Evolutionary conservation across 2,329 filamentous ascomycete species (phyloP), one percentile per base, ranked within the genome.

Genomic region (Penicillium aurantiogriseum): DNA sequence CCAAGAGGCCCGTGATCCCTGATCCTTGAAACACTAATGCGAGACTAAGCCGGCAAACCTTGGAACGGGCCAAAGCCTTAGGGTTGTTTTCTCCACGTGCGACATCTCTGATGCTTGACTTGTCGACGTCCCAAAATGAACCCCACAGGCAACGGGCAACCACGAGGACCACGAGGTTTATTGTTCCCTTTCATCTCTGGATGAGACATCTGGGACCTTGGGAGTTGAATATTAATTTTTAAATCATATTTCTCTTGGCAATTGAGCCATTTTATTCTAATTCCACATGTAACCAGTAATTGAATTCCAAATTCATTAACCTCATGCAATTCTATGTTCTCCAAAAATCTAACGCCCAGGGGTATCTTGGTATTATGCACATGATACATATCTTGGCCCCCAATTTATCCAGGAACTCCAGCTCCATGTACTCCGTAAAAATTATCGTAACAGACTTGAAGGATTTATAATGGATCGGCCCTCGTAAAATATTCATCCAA

Each of bases 41-140:
- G 36, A 10, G 29, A 9, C 44, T 13, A 39, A 23, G 21, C 36
- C 36, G 27, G 48, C 8, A 35, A 48, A 23, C 39, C 3, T 23
- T 23, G 39, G 39, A 15, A 27, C 23, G 42, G 57, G 54, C 54
- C 62, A 62, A 58, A 59, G 46, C 50, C 35, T 38, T 50, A 5
- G 31, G 47, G 38, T 45, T 29, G 4, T 25, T 54, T 15, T 5
- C 60, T 57, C 51, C 63, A 67, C 64, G 64, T 67, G 64, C 62
- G 51, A 52, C 45, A 25, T 23, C 38, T 44, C 3, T 5, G 38
- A 29, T 39, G 36, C 46, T 57, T 66, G 58, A 51, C 50, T 56
- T 56, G 54, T 56, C 35, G 33, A 52, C 27, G 9, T 35, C 7
- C 31, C 5, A 23, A 10, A 7, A 10, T n/a, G 2, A 29, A 46